Percentiles rank a stretch among this genome's conserved stretches.
Evolutionary conservation across 495 filamentous ascomycete genomes (phyloP).

Genomic region (Penicillium egyptiacum): DNA sequence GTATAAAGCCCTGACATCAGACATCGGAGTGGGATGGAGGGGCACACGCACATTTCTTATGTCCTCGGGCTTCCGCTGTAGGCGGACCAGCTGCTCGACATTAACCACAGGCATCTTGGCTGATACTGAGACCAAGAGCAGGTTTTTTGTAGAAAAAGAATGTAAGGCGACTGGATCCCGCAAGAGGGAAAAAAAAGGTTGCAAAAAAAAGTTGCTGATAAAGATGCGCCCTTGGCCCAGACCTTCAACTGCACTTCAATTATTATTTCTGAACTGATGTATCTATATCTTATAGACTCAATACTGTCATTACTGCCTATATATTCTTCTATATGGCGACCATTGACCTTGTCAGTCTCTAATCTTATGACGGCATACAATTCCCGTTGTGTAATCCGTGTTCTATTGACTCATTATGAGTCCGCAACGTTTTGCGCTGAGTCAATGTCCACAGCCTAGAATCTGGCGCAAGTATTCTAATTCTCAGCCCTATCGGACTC

Average conservation of each 20-base stretch:
- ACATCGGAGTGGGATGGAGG: constrained; percentile 36
- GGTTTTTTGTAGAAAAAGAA: constrained; percentile 6
- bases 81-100: constrained; percentile 78
- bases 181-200: constrained; percentile 21
- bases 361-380: constrained; percentile 10
- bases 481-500: not conserved
- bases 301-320: not conserved
- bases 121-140: constrained; percentile 17
- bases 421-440: constrained; percentile 8
- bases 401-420: constrained; percentile 28
- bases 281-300: not conserved
- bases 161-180: constrained; percentile 18
- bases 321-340: constrained; percentile 1
- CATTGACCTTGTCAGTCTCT: not conserved
- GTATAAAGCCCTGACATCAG: constrained; percentile 29
- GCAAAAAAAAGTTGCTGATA: constrained; percentile 27
- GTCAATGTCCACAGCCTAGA: not conserved
- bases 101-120: constrained; percentile 82
- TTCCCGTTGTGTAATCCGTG: not conserved
- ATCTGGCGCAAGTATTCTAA: not conserved
- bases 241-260: not conserved
- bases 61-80: constrained; percentile 80
- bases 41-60: constrained; percentile 76
- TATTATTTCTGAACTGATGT: not conserved
- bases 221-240: constrained; percentile 14